These are phyloP conservation scores for Teunomyces gatunensis DNA, from an alignment of 805 yeast genomes.

Conservation along the genomic window DNA sequence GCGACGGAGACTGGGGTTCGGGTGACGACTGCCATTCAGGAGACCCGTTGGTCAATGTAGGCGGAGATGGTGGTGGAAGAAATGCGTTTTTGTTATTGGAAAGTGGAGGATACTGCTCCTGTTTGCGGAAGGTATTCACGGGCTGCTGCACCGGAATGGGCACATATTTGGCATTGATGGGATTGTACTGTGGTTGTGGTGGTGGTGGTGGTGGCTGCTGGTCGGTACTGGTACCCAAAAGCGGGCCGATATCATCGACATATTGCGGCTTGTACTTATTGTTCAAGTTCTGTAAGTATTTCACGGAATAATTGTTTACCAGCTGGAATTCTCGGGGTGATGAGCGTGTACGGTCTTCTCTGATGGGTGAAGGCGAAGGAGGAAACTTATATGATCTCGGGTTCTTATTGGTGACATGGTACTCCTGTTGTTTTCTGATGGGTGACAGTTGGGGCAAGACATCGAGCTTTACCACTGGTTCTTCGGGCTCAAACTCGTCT, in stretches of 20 bases:
- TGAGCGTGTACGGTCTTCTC: neutral
- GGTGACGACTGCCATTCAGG: conserved; percentile 41
- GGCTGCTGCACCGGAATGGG: conserved; percentile 44
- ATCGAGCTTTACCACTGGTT: neutral
- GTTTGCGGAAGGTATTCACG: conserved; percentile 10
- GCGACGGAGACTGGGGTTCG: conserved; percentile 32
- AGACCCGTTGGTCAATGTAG: conserved; percentile 30
- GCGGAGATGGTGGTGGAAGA: conserved; percentile 40
- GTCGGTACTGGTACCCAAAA: conserved; percentile 15
- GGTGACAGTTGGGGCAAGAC: conserved; percentile 9
- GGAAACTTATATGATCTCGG: conserved; percentile 61
- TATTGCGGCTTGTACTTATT: conserved; percentile 13
- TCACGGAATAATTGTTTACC: conserved; percentile 37
- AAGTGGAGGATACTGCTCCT: conserved; percentile 5
- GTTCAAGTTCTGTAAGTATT: conserved; percentile 37
- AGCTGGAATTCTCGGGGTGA: conserved; percentile 8
- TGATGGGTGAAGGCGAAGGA: conserved; percentile 27
- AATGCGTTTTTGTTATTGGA: conserved; percentile 18
- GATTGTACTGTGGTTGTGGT: neutral
- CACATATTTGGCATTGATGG: conserved; percentile 25
- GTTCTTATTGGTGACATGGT: conserved; percentile 43
- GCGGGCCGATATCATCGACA: conserved; percentile 36
- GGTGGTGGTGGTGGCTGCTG: neutral
- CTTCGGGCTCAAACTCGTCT: conserved; percentile 19
- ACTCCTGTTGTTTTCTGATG: conserved; percentile 16